Evolutionary conservation across 495 filamentous ascomycete species (phyloP).

Genomic region (Aspergillus coremiiformis): DNA sequence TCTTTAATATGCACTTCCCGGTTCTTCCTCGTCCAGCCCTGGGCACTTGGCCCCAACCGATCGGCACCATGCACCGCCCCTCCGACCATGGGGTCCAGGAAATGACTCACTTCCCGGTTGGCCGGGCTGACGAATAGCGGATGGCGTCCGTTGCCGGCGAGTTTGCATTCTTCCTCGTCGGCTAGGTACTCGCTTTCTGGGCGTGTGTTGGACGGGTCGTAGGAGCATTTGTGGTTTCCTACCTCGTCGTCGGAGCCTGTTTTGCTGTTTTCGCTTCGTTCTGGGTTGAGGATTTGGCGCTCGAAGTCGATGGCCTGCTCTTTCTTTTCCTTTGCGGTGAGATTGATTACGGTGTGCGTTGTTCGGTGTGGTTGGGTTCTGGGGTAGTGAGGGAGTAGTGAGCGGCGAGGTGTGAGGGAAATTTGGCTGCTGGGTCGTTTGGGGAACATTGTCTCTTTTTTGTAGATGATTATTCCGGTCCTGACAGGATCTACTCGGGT

Average conservation of each 20-base stretch:
- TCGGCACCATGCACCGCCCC: conserved; percentile 7
- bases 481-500: background rate
- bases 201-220: conserved; percentile 20
- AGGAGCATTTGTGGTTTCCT: conserved; percentile 23
- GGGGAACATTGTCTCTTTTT: background rate
- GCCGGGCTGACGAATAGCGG: conserved; percentile 25
- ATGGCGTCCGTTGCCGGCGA: conserved; percentile 16
- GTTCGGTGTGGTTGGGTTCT: background rate
- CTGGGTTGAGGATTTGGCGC: conserved; percentile 20
- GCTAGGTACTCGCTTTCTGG: conserved; percentile 20
- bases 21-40: conserved; percentile 23
- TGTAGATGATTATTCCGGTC: background rate
- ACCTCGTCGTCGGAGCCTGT: conserved; percentile 28
- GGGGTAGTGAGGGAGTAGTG: background rate
- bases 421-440: background rate
- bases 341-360: background rate
- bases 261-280: conserved; percentile 21
- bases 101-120: conserved; percentile 19
- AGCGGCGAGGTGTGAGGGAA: background rate
- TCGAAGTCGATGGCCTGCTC: conserved; percentile 12
- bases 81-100: conserved; percentile 14
- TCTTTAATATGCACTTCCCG: conserved; percentile 13
- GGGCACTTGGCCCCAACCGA: conserved; percentile 12
- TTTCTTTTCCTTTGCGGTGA: background rate
- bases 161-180: conserved; percentile 19